These are phyloP conservation scores for Eucalyptus erythrocorys DNA, from an alignment of 345 rosid genomes.

Conservation along the genomic window DNA sequence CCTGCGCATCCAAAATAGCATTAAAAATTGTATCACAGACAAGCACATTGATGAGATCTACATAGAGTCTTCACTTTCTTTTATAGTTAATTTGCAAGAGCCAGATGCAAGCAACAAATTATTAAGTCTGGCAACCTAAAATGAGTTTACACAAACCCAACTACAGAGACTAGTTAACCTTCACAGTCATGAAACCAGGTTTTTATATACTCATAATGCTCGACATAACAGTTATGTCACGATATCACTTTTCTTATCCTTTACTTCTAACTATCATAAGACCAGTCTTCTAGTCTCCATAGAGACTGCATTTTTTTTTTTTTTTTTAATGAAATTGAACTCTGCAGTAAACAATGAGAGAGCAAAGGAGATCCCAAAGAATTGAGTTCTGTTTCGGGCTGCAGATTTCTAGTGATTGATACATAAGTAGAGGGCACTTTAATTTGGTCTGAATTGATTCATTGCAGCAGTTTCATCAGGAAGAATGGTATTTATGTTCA, in stretches of 20 bases:
- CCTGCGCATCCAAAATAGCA: conserved; percentile 26
- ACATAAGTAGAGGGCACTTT: neutral
- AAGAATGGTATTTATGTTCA: neutral
- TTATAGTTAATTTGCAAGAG: neutral
- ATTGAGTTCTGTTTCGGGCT: neutral
- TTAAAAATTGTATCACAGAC: neutral
- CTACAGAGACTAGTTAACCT: neutral
- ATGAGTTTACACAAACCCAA: neutral
- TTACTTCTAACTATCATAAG: neutral
- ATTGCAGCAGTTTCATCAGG: neutral
- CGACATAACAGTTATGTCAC: neutral
- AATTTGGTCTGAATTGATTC: neutral
- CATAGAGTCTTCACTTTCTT: neutral
- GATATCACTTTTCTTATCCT: neutral
- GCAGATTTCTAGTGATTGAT: neutral
- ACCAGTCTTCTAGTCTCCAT: neutral
- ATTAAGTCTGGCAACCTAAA: neutral
- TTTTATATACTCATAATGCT: neutral
- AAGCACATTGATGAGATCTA: neutral
- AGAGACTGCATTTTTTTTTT: neutral
- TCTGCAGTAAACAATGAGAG: neutral
- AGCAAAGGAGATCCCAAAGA: neutral
- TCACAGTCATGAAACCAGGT: neutral
- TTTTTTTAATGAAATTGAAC: neutral
- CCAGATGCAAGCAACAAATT: neutral